phyloP scores from a whole-genome alignment of 495 filamentous ascomycete genomes.

The Aspergillus affinis region DNA sequence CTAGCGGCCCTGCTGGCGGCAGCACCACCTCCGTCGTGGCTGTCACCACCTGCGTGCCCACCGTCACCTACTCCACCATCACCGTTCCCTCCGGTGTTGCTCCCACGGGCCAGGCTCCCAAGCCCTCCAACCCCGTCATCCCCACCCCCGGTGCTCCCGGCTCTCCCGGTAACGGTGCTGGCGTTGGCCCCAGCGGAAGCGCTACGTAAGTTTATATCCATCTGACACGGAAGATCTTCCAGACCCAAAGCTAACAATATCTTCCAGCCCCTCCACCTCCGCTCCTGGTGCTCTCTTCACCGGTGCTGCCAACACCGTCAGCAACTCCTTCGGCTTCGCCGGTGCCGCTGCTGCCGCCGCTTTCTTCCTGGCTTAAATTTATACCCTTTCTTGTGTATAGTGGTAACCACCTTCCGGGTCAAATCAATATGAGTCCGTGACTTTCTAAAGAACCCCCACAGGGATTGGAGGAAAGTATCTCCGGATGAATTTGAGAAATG shows the following conservation, averaged over 20 bases:
- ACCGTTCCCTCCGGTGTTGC: conserved; percentile 22
- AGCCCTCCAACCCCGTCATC: conserved; percentile 30
- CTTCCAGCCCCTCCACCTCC: conserved; percentile 34
- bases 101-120: conserved; percentile 25
- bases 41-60: conserved; percentile 46
- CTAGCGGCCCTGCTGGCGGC: neutral
- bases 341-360: conserved; percentile 50
- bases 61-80: conserved; percentile 42
- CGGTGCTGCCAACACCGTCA: conserved; percentile 48
- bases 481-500: no score
- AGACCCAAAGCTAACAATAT: conserved; percentile 16
- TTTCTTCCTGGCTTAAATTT: conserved; percentile 54
- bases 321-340: conserved; percentile 49
- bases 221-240: no score
- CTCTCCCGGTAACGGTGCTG: no score
- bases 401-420: conserved; percentile 22
- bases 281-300: conserved; percentile 42
- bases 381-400: conserved; percentile 27
- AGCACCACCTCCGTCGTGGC: conserved; percentile 32
- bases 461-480: no score
- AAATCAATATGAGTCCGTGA: no score
- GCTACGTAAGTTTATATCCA: conserved; percentile 27
- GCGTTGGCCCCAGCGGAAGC: conserved; percentile 23
- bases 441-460: no score
- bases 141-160: conserved; percentile 16